A percentile compares a stretch with the other conserved stretches of the same genome.
Conservation (phyloP, 495 filamentous ascomycete species). For the Schizothecium vesticola region DNA sequence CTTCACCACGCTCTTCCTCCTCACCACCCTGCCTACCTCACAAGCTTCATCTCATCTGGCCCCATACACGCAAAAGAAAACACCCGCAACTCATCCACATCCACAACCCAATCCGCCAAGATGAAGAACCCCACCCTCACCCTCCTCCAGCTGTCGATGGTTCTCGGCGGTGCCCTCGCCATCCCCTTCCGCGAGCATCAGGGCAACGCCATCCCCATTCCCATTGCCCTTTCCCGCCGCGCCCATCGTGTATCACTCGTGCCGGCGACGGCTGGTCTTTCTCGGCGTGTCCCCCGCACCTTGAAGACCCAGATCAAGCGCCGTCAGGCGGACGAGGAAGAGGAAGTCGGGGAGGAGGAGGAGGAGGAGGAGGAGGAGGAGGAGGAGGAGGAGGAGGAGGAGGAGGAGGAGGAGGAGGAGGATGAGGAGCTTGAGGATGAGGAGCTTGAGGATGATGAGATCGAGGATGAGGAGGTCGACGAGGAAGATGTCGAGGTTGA, state of each 20-base stretch:
- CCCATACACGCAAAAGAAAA: neutral
- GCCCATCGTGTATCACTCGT: neutral
- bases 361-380: neutral
- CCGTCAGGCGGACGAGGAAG: neutral
- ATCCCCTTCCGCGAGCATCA: neutral
- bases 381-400: neutral
- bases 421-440: neutral
- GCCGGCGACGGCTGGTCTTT: neutral
- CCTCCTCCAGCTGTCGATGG: slow-evolving; percentile 6
- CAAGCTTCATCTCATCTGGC: neutral
- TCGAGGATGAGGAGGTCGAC: neutral
- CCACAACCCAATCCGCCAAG: neutral
- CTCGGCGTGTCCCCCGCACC: neutral
- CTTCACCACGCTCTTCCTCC: neutral
- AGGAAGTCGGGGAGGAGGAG: neutral
- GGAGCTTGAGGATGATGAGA: neutral
- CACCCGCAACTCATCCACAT: neutral
- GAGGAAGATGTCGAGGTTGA: neutral
- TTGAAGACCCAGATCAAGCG: neutral
- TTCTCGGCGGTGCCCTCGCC: slow-evolving; percentile 8
- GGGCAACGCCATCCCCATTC: slow-evolving; percentile 1
- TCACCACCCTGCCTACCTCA: neutral
- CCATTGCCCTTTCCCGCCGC: neutral
- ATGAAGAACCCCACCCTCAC: slow-evolving; percentile 9
- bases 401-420: neutral